Percentiles rank a stretch among this genome's conserved stretches.
Conservation (phyloP, 1,139 yeast species). For the Entelexis sorbosivorans region DNA sequence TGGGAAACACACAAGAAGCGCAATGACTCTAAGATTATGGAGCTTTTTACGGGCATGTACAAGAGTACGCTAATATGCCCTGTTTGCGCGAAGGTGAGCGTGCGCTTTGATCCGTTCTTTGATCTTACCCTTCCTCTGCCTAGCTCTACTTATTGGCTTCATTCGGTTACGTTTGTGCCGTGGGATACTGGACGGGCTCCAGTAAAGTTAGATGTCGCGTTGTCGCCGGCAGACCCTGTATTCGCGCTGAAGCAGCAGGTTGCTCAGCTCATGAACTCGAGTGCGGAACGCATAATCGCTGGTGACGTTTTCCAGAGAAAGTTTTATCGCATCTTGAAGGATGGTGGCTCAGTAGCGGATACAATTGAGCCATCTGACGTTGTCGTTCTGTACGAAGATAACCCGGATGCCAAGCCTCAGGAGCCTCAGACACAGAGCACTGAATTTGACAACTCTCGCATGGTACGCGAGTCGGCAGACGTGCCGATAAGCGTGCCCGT, state of each 20-base stretch:
- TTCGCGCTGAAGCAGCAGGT: conserved; percentile 54
- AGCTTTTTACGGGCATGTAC: conserved; percentile 80
- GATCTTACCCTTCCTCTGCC: conserved; percentile 88
- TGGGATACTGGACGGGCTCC: conserved; percentile 38
- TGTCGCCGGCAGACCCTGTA: conserved; percentile 55
- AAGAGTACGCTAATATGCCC: conserved; percentile 88
- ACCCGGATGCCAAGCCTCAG: not conserved
- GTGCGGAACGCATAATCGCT: conserved; percentile 40
- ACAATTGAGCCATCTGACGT: conserved; percentile 54
- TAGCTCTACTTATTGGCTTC: conserved; percentile 59
- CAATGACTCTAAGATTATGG: conserved; percentile 76
- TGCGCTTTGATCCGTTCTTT: conserved; percentile 90
- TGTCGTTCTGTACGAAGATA: conserved; percentile 57
- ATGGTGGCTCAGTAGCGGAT: conserved; percentile 53
- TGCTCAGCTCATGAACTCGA: conserved; percentile 41
- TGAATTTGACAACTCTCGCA: too few species aligned
- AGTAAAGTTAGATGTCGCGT: conserved; percentile 42
- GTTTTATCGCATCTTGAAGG: conserved; percentile 61
- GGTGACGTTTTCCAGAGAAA: conserved; percentile 62
- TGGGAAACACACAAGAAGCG: conserved; percentile 74
- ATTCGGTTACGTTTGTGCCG: conserved; percentile 53
- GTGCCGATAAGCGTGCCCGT: conserved; percentile 5
- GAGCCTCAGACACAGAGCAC: too few species aligned
- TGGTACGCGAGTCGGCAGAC: not conserved
- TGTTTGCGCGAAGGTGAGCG: conserved; percentile 62